Evolutionary conservation across 2,329 filamentous ascomycete species (phyloP).

Genomic region (Phyllosticta citriasiana): DNA sequence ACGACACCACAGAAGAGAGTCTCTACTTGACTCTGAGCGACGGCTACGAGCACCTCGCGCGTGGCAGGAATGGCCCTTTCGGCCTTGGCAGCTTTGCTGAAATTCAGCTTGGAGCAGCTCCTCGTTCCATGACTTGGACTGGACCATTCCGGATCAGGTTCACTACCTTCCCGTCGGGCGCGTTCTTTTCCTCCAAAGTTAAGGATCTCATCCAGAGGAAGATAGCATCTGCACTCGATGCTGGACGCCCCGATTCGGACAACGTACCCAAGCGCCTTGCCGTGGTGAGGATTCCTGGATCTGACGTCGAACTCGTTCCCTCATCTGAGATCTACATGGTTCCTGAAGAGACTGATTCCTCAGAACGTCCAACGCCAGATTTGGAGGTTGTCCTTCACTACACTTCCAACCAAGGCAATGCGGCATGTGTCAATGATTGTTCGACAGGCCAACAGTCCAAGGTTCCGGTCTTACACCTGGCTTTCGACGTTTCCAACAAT

Average conservation of each 20-base stretch:
- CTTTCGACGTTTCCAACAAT: not conserved
- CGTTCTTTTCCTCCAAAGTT: not conserved
- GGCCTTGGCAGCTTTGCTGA: not conserved
- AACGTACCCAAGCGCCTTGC: not conserved
- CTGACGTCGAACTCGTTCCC: not conserved
- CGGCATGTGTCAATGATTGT: too few relatives aligned
- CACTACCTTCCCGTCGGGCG: not conserved
- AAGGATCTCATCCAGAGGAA: conserved; percentile 1
- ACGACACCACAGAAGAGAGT: not conserved
- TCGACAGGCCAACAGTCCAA: not conserved
- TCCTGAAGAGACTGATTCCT: not conserved
- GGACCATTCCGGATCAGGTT: conserved; percentile 5
- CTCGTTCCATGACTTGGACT: not conserved
- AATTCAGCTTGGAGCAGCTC: not conserved
- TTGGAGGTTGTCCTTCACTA: not conserved
- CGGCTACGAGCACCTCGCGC: not conserved
- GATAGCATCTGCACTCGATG: not conserved
- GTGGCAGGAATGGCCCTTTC: not conserved
- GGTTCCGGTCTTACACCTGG: not conserved
- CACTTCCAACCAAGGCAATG: not conserved
- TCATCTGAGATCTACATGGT: not conserved
- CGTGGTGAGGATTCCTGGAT: not conserved
- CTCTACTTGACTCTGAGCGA: not conserved
- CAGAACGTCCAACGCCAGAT: not conserved
- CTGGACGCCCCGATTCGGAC: not conserved